Evolutionary conservation across 768 basidiomycete genomes (phyloP).

Genomic region (Termitomyces sp.): DNA sequence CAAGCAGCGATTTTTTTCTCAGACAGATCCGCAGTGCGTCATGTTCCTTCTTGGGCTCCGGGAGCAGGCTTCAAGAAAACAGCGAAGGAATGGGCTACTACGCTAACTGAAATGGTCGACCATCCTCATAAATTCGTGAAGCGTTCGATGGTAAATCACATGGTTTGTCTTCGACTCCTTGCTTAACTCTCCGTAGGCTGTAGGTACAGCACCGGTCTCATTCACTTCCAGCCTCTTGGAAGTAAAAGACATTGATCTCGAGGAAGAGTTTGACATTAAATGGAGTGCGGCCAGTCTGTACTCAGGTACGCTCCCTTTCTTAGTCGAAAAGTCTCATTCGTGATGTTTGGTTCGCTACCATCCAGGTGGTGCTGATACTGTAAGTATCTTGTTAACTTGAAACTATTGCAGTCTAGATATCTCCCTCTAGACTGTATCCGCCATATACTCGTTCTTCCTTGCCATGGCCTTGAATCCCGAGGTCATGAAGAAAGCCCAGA

Average conservation of each 20-base stretch:
- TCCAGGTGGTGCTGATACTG: slow-evolving; percentile 55
- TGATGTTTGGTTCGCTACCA: slow-evolving; percentile 5
- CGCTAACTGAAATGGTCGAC: slow-evolving; percentile 50
- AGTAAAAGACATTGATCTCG: slow-evolving; percentile 37
- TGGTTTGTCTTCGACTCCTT: slow-evolving; percentile 4
- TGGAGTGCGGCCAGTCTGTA: slow-evolving; percentile 60
- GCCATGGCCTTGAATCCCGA: slow-evolving; percentile 55
- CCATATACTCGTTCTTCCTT: slow-evolving; percentile 55
- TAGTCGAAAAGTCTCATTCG: not conserved
- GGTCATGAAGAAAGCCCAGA: slow-evolving; percentile 52
- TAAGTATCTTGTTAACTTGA: slow-evolving; percentile 19
- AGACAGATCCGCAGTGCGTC: slow-evolving; percentile 34
- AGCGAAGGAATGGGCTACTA: slow-evolving; percentile 47
- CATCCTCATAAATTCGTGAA: slow-evolving; percentile 53
- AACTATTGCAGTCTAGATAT: not conserved
- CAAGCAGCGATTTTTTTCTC: not conserved
- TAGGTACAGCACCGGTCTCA: slow-evolving; percentile 51
- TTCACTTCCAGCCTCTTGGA: slow-evolving; percentile 57
- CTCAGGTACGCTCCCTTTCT: slow-evolving; percentile 27
- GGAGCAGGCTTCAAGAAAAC: slow-evolving; percentile 52
- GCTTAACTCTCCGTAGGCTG: slow-evolving; percentile 31
- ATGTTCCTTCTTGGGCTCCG: slow-evolving; percentile 60
- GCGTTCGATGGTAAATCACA: slow-evolving; percentile 46
- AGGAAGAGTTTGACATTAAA: slow-evolving; percentile 60
- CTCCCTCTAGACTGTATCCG: slow-evolving; percentile 49